phyloP scores from a whole-genome alignment of 306 rosid species.

The Clitoria ternatea region DNA sequence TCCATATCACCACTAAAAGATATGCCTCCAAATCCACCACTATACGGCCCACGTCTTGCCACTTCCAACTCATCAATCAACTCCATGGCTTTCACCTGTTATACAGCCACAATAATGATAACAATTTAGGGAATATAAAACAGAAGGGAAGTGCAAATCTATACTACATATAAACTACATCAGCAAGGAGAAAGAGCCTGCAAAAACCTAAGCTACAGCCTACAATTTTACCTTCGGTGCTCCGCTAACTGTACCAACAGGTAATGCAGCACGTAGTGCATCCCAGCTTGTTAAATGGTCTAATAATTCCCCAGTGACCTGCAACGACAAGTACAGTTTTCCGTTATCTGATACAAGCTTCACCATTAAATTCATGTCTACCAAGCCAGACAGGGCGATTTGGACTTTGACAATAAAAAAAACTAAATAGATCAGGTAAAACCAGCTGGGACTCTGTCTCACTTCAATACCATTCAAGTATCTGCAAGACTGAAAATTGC shows the following conservation, averaged over 20 bases:
- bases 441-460: constrained; percentile 5
- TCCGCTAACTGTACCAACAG: constrained; percentile 98
- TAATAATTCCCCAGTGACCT: constrained; percentile 87
- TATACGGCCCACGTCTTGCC: constrained; percentile 89
- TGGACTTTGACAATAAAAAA: not conserved
- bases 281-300: constrained; percentile 89
- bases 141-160: not conserved
- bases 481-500: not conserved
- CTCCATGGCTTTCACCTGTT: constrained; percentile 98
- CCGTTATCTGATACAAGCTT: not conserved
- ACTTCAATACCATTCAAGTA: constrained; percentile 1
- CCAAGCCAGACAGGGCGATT: not conserved
- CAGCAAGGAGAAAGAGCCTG: not conserved
- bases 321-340: constrained; percentile 18
- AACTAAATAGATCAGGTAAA: constrained; percentile 12
- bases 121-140: constrained; percentile 4
- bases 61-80: constrained; percentile 89
- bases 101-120: constrained; percentile 22
- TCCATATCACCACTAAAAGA: constrained; percentile 89
- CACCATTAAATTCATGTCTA: not conserved
- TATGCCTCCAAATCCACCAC: constrained; percentile 95
- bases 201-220: not conserved
- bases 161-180: not conserved
- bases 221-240: constrained; percentile 76
- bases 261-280: constrained; percentile 83